Conservation (phyloP, 2,329 filamentous ascomycete species). For the Trichoderma koningii region DNA sequence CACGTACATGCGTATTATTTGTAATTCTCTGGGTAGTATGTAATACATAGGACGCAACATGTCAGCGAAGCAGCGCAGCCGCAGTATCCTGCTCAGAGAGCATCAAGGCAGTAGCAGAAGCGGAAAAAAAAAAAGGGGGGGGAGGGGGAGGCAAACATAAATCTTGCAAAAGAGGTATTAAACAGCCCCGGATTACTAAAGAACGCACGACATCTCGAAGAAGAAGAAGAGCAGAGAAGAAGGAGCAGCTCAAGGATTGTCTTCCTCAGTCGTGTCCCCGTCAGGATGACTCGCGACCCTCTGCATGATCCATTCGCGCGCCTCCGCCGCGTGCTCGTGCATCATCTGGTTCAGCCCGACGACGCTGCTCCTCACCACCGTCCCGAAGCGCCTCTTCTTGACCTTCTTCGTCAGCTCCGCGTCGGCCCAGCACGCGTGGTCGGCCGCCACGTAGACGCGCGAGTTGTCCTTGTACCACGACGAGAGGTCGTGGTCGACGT, state of each 20-base stretch:
- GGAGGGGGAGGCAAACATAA: no score
- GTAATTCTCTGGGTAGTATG: neutral
- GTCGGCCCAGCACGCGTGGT: constrained; percentile 75
- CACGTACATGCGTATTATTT: neutral
- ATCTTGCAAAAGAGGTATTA: no score
- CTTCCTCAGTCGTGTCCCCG: constrained; percentile 55
- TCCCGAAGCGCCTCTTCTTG: constrained; percentile 61
- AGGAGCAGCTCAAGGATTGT: constrained; percentile 31
- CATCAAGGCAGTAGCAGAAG: neutral
- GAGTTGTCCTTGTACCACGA: constrained; percentile 85
- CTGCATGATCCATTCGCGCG: constrained; percentile 53
- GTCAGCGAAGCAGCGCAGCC: neutral
- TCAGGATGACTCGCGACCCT: constrained; percentile 40
- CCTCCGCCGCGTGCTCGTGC: constrained; percentile 54
- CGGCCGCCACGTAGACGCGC: constrained; percentile 71
- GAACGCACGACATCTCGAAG: no score
- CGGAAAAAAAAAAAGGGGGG: neutral
- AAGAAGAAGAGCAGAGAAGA: no score
- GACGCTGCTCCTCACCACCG: constrained; percentile 55
- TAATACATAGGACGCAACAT: neutral
- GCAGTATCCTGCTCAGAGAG: neutral
- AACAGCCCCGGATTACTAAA: no score
- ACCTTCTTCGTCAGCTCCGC: constrained; percentile 61
- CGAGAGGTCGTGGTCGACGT: constrained; percentile 70
- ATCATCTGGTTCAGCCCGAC: constrained; percentile 59